These are phyloP conservation scores for Syzygium jambos DNA, from an alignment of 345 rosid species.

Conservation along the genomic window DNA sequence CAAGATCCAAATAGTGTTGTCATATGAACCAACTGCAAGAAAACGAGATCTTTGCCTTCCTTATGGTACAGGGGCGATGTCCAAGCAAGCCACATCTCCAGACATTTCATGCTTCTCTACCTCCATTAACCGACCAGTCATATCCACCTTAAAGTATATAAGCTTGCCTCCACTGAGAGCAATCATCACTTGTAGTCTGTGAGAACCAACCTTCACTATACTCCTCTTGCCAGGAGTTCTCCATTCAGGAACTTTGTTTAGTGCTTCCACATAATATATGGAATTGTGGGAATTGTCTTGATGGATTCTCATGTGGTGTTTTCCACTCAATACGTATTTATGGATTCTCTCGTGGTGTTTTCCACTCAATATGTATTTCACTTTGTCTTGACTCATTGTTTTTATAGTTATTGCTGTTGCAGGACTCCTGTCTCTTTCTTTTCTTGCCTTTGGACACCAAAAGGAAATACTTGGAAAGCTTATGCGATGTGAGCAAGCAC, in stretches of 20 bases:
- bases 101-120: constrained; percentile 98
- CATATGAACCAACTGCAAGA: constrained; percentile 96
- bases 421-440: constrained; percentile 1
- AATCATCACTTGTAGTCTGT: constrained; percentile 90
- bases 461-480: not conserved
- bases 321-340: not conserved
- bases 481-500: not conserved
- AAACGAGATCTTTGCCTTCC: constrained; percentile 98
- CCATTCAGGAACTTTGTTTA: constrained; percentile 34
- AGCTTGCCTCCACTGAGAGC: constrained; percentile 98
- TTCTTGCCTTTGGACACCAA: not conserved
- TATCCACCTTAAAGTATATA: constrained; percentile 91
- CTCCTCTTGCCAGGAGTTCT: constrained; percentile 99
- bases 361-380: not conserved
- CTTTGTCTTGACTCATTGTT: not conserved
- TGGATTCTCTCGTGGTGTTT: not conserved
- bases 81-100: constrained; percentile 98
- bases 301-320: not conserved
- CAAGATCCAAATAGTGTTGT: constrained; percentile 78
- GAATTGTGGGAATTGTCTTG: not conserved
- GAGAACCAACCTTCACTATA: constrained; percentile 93
- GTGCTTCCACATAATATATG: not conserved
- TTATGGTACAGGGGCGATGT: constrained; percentile 99
- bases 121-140: constrained; percentile 95
- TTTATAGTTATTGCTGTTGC: not conserved